Conservation (phyloP, 106 monocot genomes). For the Narthecium ossifragum region DNA sequence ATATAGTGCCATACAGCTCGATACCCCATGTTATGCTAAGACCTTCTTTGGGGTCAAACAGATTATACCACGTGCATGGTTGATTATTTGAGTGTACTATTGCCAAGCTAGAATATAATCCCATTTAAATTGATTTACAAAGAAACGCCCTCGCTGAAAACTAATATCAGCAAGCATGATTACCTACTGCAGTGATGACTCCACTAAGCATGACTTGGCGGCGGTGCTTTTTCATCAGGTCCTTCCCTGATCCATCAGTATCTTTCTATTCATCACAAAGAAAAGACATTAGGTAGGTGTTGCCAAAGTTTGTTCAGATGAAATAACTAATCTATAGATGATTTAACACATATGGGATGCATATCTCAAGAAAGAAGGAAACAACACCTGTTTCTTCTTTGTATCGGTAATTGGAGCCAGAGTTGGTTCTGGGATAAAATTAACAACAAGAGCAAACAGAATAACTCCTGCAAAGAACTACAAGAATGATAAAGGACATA, state of each 20-base stretch:
- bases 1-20: no score
- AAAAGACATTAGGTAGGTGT: conserved; percentile 14
- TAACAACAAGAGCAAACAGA: conserved; percentile 69
- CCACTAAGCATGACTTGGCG: conserved; percentile 94
- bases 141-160: no score
- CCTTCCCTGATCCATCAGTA: conserved; percentile 79
- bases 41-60: neutral
- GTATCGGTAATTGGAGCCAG: conserved; percentile 26
- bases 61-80: no score
- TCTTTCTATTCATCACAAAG: conserved; percentile 32
- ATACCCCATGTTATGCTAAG: neutral
- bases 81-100: neutral
- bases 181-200: conserved; percentile 94
- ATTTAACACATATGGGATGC: no score
- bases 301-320: neutral
- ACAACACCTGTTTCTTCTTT: conserved; percentile 33
- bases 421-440: conserved; percentile 86
- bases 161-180: conserved; percentile 1
- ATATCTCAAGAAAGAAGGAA: no score
- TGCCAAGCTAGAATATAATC: neutral
- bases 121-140: neutral
- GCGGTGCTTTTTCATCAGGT: conserved; percentile 81
- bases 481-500: conserved; percentile 8
- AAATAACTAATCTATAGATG: neutral
- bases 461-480: conserved; percentile 94